A percentile compares a stretch with the other conserved stretches of the same genome.
These are phyloP conservation scores for Clonostachys chloroleuca DNA, from an alignment of 2,329 filamentous ascomycete genomes.

Conservation along the genomic window DNA sequence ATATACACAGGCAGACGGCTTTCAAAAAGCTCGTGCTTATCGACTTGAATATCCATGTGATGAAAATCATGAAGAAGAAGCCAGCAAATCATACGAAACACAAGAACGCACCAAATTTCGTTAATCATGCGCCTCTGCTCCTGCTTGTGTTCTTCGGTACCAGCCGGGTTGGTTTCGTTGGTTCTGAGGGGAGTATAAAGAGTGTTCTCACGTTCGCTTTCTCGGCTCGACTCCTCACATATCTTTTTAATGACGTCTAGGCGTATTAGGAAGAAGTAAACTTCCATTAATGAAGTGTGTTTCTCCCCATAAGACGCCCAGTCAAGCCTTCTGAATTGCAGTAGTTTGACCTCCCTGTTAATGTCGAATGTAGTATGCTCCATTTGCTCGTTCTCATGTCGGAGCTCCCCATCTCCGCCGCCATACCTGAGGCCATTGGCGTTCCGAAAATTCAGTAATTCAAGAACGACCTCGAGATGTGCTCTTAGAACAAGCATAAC, in stretches of 20 bases:
- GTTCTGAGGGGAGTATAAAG: too few species aligned
- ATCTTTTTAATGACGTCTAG: background rate
- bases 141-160: too few species aligned
- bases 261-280: background rate
- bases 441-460: background rate
- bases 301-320: background rate
- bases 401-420: background rate
- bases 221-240: background rate
- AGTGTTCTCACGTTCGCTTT: too few species aligned
- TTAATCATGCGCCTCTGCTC: conserved; percentile 13
- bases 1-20: conserved; percentile 28
- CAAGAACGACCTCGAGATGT: background rate
- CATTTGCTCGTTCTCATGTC: background rate
- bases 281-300: background rate
- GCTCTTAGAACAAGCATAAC: conserved; percentile 7
- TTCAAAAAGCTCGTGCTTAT: conserved; percentile 23
- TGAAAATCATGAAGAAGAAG: conserved; percentile 29
- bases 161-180: too few species aligned
- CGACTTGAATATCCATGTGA: conserved; percentile 22
- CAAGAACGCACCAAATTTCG: conserved; percentile 27
- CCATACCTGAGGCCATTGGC: too few species aligned
- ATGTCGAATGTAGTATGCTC: background rate
- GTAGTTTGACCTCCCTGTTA: too few species aligned
- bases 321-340: too few species aligned
- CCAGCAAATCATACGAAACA: conserved; percentile 32